Evolutionary conservation across 2,329 filamentous ascomycete species (phyloP).

Genomic region (Beauveria australis): DNA sequence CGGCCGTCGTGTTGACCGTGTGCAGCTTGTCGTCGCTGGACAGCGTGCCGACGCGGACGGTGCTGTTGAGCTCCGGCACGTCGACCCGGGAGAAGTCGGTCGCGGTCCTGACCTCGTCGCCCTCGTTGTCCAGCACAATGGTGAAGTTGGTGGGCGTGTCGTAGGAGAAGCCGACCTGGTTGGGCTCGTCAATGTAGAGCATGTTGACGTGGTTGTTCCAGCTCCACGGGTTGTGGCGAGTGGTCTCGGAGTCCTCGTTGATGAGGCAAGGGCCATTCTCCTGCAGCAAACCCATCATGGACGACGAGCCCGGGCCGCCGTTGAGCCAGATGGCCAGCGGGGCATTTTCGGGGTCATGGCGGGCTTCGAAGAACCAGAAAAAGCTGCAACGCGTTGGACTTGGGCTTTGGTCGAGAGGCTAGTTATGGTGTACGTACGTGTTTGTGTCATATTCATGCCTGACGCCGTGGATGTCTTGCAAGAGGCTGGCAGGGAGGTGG

Average conservation of each 20-base stretch:
- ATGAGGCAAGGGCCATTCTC: constrained; percentile 49
- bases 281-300: constrained; percentile 55
- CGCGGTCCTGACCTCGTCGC: constrained; percentile 34
- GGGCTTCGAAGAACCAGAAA: constrained; percentile 44
- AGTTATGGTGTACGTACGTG: constrained; percentile 29
- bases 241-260: constrained; percentile 40
- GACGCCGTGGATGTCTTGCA: constrained; percentile 35
- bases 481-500: constrained; percentile 36
- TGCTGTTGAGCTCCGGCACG: constrained; percentile 29
- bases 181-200: constrained; percentile 53
- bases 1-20: constrained; percentile 41
- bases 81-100: constrained; percentile 26
- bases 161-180: constrained; percentile 60
- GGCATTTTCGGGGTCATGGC: constrained; percentile 29
- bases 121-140: constrained; percentile 39
- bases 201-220: constrained; percentile 50
- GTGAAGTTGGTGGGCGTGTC: constrained; percentile 58
- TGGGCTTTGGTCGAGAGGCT: too few relatives aligned
- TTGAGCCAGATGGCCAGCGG: constrained; percentile 56
- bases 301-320: constrained; percentile 54
- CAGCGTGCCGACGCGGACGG: constrained; percentile 26
- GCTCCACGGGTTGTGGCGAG: constrained; percentile 49
- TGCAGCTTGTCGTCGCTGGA: constrained; percentile 22
- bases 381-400: constrained; percentile 20
- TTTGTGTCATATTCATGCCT: constrained; percentile 33